Evolutionary conservation across 202 grass and related monocot genomes (phyloP).

Genomic region (Cymbopogon flexuosus): DNA sequence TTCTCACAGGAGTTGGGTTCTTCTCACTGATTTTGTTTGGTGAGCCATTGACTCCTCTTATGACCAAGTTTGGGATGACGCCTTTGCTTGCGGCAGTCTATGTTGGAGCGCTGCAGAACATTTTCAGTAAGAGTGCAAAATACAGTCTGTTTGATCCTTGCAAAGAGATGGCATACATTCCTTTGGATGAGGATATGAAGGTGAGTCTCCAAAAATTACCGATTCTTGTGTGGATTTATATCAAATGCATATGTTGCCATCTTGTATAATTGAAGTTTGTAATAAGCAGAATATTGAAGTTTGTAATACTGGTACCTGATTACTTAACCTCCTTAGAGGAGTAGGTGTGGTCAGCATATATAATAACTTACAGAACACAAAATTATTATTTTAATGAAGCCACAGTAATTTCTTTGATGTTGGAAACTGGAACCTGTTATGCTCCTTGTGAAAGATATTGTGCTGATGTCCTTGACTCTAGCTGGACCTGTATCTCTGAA

Average conservation of each 20-base stretch:
- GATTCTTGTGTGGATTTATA: background rate
- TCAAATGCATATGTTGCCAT: background rate
- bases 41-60: conserved; percentile 62
- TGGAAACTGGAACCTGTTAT: background rate
- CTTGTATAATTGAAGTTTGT: background rate
- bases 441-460: background rate
- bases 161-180: conserved; percentile 99
- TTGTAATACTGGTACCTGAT: background rate
- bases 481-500: background rate
- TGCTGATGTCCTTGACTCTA: background rate
- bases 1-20: conserved; percentile 93
- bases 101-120: conserved; percentile 92
- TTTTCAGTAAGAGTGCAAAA: conserved; percentile 99
- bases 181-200: conserved; percentile 99
- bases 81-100: conserved; percentile 95
- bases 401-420: conserved; percentile 7
- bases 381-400: background rate
- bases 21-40: conserved; percentile 96
- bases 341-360: background rate
- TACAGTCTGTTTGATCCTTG: conserved; percentile 98
- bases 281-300: no score
- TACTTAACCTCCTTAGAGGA: background rate
- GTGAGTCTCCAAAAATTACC: conserved; percentile 38
- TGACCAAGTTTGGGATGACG: conserved; percentile 73
- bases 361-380: background rate